Percentiles rank a stretch among this genome's conserved stretches.
Evolutionary conservation across 139 green algal genomes (phyloP).

Genomic region (Medakamo hakoo): DNA sequence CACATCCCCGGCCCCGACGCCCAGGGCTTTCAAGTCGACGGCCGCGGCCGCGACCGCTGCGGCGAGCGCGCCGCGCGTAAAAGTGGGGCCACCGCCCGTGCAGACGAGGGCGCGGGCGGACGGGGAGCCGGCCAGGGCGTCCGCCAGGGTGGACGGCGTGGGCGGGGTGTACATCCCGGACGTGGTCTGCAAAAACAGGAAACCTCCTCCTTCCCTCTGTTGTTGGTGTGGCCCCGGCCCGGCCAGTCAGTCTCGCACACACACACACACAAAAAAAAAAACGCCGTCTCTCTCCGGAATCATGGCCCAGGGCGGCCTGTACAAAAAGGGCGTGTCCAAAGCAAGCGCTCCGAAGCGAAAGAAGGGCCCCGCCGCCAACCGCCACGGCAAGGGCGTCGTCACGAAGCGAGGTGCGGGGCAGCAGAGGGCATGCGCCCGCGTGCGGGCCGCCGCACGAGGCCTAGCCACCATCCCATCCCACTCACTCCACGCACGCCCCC

Average conservation of each 20-base stretch:
- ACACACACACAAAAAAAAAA: background rate
- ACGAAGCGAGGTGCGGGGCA: slow-evolving; percentile 1
- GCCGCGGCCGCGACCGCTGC: slow-evolving; percentile 12
- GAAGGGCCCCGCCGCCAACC: background rate
- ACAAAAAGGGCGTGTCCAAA: background rate
- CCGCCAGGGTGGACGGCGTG: slow-evolving; percentile 1
- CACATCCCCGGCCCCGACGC: slow-evolving; percentile 34
- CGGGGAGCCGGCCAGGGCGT: slow-evolving; percentile 4
- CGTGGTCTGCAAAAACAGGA: too few relatives aligned
- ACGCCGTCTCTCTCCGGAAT: background rate
- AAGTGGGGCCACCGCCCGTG: slow-evolving; percentile 9
- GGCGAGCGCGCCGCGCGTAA: slow-evolving; percentile 13
- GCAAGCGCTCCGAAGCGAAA: too few relatives aligned
- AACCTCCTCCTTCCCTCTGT: too few relatives aligned
- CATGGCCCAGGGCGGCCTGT: slow-evolving; percentile 1
- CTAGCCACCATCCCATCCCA: too few relatives aligned
- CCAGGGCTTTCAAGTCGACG: slow-evolving; percentile 9
- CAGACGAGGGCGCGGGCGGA: slow-evolving; percentile 9
- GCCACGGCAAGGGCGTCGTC: slow-evolving; percentile 1
- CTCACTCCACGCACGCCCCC: too few relatives aligned
- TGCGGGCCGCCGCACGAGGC: too few relatives aligned
- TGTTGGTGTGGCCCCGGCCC: too few relatives aligned
- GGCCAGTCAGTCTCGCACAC: background rate
- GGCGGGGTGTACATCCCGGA: slow-evolving; percentile 1
- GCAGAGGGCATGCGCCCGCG: background rate